phyloP scores from a whole-genome alignment of 2,329 filamentous ascomycete genomes.

The Neonectria ditissima region DNA sequence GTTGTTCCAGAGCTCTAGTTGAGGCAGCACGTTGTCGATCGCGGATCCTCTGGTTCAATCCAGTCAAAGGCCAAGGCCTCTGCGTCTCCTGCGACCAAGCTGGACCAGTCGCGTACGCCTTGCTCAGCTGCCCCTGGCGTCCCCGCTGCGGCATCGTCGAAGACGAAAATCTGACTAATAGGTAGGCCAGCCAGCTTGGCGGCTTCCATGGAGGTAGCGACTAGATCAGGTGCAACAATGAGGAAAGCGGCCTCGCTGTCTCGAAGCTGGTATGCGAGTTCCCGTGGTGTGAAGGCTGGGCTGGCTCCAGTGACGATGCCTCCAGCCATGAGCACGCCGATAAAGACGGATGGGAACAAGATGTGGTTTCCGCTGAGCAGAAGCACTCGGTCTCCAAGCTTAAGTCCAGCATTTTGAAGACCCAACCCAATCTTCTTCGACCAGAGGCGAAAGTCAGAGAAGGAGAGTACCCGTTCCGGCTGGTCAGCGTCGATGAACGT shows the following conservation, averaged over 20 bases:
- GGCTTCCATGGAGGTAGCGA: constrained; percentile 75
- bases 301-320: constrained; percentile 83
- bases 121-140: not conserved
- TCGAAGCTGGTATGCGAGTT: constrained; percentile 80
- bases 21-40: constrained; percentile 71
- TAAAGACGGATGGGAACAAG: constrained; percentile 76
- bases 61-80: constrained; percentile 67
- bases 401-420: constrained; percentile 71
- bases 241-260: constrained; percentile 77
- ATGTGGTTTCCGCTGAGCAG: constrained; percentile 81
- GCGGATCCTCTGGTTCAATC: constrained; percentile 64
- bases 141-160: constrained; percentile 63
- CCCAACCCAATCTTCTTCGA: constrained; percentile 79
- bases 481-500: constrained; percentile 73
- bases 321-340: constrained; percentile 81
- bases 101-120: constrained; percentile 67
- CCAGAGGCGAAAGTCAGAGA: constrained; percentile 73
- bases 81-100: constrained; percentile 62
- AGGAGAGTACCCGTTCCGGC: constrained; percentile 75
- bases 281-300: constrained; percentile 73
- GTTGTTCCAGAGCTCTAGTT: constrained; percentile 86
- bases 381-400: constrained; percentile 76
- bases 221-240: constrained; percentile 67
- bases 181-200: constrained; percentile 68
- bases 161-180: constrained; percentile 71